A percentile compares a stretch with the other conserved stretches of the same genome.
These are phyloP conservation scores for Yarrowia keelungensis DNA, from an alignment of 805 yeast species.

Conservation along the genomic window DNA sequence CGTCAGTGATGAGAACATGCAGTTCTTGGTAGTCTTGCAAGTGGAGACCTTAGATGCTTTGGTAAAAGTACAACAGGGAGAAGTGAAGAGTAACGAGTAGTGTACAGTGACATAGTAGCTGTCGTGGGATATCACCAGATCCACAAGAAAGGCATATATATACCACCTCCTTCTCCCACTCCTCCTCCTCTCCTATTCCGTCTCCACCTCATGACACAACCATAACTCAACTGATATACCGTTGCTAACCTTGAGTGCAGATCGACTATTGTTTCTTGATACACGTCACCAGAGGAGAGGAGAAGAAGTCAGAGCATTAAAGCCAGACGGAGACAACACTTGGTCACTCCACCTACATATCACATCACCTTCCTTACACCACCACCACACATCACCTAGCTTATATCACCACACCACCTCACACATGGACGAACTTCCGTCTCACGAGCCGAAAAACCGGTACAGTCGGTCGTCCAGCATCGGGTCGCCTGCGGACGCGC, in stretches of 20 bases:
- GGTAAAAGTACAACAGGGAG: too few species aligned
- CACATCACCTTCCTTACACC: not conserved
- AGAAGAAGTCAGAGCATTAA: not conserved
- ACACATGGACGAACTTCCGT: slow-evolving; percentile 30
- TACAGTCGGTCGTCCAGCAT: slow-evolving; percentile 19
- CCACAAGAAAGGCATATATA: too few species aligned
- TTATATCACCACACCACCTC: not conserved
- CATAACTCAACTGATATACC: slow-evolving; percentile 21
- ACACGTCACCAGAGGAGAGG: slow-evolving; percentile 11
- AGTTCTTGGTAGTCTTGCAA: too few species aligned
- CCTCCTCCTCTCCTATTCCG: not conserved
- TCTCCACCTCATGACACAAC: slow-evolving; percentile 16
- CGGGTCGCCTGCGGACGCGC: slow-evolving; percentile 28
- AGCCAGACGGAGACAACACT: not conserved
- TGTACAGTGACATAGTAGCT: too few species aligned
- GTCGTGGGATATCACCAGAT: too few species aligned
- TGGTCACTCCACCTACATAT: not conserved
- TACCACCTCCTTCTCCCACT: not conserved
- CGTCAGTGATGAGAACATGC: not conserved
- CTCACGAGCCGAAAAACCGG: slow-evolving; percentile 35
- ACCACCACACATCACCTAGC: not conserved
- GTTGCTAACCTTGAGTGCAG: slow-evolving; percentile 33
- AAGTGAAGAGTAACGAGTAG: too few species aligned
- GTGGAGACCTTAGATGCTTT: too few species aligned
- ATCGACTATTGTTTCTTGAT: slow-evolving; percentile 10